These are phyloP conservation scores for Salix suchowensis DNA, from an alignment of 345 rosid genomes.

Conservation along the genomic window DNA sequence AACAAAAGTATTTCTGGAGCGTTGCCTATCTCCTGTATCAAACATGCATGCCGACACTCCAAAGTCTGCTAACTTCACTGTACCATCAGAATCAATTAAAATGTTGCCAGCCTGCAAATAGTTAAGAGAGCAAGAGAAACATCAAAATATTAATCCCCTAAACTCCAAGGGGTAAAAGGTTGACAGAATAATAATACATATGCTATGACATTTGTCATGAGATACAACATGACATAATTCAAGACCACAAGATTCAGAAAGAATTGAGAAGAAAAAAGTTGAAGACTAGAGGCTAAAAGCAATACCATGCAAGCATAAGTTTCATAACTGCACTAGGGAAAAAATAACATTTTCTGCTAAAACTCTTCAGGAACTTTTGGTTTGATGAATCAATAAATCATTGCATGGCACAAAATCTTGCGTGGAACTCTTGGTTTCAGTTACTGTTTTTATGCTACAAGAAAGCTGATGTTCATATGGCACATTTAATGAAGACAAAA, in stretches of 20 bases:
- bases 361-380: background rate
- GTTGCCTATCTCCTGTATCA: conserved; percentile 96
- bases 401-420: background rate
- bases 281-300: background rate
- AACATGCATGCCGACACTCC: conserved; percentile 99
- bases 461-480: background rate
- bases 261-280: background rate
- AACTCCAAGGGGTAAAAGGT: background rate
- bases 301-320: background rate
- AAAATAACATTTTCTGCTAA: background rate
- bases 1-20: conserved; percentile 93
- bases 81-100: conserved; percentile 70
- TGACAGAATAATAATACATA: background rate
- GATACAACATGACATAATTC: background rate
- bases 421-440: too few species aligned
- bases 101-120: conserved; percentile 87
- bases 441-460: background rate
- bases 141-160: background rate
- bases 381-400: background rate
- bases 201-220: background rate
- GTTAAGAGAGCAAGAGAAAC: conserved; percentile 8
- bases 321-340: background rate
- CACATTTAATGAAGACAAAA: background rate
- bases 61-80: conserved; percentile 91
- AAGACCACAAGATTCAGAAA: background rate